Percentiles rank a stretch among this genome's conserved stretches.
These are phyloP conservation scores for Talaromyces marneffei DNA, from an alignment of 2,329 filamentous ascomycete species.

Conservation along the genomic window DNA sequence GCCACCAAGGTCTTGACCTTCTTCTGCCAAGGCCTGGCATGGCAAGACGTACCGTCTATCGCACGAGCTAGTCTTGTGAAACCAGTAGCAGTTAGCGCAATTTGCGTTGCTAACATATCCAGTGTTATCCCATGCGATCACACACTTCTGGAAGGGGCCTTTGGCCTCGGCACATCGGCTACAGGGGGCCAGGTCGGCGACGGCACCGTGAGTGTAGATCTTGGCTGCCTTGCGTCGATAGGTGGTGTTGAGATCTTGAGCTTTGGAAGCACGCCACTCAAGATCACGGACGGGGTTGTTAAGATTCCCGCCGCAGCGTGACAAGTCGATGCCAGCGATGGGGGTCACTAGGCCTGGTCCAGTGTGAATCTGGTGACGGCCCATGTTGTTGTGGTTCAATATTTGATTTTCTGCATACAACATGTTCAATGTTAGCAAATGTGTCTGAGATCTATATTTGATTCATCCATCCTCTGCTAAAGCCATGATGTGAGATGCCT, in stretches of 20 bases:
- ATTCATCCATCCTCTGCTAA: neutral
- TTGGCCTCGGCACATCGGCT: neutral
- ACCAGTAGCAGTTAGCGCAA: slow-evolving; percentile 7
- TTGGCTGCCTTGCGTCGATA: neutral
- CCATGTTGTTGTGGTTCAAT: neutral
- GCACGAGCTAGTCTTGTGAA: neutral
- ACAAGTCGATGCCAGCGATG: neutral
- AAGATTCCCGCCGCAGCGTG: neutral
- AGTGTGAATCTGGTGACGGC: neutral
- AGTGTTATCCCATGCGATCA: neutral
- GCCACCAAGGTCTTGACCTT: neutral
- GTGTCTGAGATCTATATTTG: neutral
- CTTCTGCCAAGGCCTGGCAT: neutral
- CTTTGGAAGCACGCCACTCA: neutral
- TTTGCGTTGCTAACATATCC: neutral
- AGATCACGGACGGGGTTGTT: neutral
- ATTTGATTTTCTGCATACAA: neutral
- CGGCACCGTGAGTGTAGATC: neutral
- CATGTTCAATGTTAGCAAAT: neutral
- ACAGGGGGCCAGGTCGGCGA: neutral
- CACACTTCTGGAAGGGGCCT: slow-evolving; percentile 1
- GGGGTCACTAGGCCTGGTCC: neutral
- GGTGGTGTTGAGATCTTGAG: neutral
- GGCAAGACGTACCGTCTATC: neutral
- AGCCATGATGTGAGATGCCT: neutral